phyloP scores from a whole-genome alignment of 192 early-diverging fungal genomes.

The Obelidium mucronatum region DNA sequence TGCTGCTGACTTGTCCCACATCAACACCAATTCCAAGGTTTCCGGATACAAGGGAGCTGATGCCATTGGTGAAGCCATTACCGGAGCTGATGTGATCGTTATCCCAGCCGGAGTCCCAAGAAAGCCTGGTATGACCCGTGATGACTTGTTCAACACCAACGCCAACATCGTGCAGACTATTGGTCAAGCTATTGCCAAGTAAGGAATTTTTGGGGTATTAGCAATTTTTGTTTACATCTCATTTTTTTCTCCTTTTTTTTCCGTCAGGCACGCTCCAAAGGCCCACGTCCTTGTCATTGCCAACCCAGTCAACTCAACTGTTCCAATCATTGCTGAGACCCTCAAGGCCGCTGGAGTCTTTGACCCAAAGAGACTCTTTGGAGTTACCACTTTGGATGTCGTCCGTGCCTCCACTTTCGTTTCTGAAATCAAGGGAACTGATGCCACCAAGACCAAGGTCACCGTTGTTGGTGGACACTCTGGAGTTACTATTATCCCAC shows the following conservation, averaged over 20 bases:
- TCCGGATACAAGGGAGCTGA: conserved; percentile 63
- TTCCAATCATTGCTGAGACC: conserved; percentile 94
- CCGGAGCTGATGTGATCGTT: conserved; percentile 62
- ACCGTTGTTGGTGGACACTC: conserved; percentile 94
- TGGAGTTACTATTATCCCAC: conserved; percentile 93
- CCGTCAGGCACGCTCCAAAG: conserved; percentile 73
- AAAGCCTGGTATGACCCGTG: conserved; percentile 77
- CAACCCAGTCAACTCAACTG: conserved; percentile 99
- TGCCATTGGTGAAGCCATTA: conserved; percentile 58
- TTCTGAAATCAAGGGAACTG: conserved; percentile 74
- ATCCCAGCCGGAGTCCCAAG: conserved; percentile 72
- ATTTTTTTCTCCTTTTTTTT: conserved; percentile 19
- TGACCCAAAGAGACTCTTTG: conserved; percentile 88
- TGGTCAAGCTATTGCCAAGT: conserved; percentile 66
- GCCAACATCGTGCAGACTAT: conserved; percentile 69
- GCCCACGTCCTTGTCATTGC: conserved; percentile 91
- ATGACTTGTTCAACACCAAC: conserved; percentile 76
- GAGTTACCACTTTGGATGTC: conserved; percentile 94
- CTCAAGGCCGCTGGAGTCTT: conserved; percentile 90
- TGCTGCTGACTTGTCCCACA: conserved; percentile 71
- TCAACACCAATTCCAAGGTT: conserved; percentile 67
- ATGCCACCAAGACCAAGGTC: conserved; percentile 76
- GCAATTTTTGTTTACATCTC: conserved; percentile 26
- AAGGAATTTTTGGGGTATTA: conserved; percentile 28
- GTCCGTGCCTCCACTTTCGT: conserved; percentile 95